Evolutionary conservation across 2,329 filamentous ascomycete genomes (phyloP), one percentile per base, ranked within the genome.

Genomic region (Trichoderma koningii): DNA sequence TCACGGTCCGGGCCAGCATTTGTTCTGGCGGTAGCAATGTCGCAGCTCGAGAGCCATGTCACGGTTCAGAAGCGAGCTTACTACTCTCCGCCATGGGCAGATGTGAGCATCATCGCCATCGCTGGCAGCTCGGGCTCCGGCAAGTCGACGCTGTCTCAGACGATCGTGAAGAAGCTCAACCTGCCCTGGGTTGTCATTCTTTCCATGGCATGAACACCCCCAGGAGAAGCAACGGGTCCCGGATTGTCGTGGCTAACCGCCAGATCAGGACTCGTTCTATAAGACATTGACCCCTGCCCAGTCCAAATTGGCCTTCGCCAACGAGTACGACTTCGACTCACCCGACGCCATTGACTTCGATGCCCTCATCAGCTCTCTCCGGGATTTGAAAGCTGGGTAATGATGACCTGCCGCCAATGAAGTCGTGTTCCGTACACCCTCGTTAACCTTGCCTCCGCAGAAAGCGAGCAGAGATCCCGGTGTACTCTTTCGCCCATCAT

Each of bases 101-200:
- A 98, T 78, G 88, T 97, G 71, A 94, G 91, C 79, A 97, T 99
- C 73, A 97, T 99, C 75, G 95, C 93, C 57, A 90, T 99, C 71
- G 94, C 95, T 69, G 95, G 95, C 44, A 95, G 92, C 78, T 98
- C 94, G 30, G 95, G 95, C 48, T 98, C 94, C 28, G 78, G 94
- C 65, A 99, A 99, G 82, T 97, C 94, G 7, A 97, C 93, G 7
- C 81, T 99, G 62, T 93, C 95, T 38, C 86, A 96, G 75, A 92
- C 94, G 69, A 97, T 99, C 71, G 91, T 98, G 69, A 89, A 86
- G 72, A 89, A 91, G 72, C 81, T 99, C 71, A 97, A 95, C 78
- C 81, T 99, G 69, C 95, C 95, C 64, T 99, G 95, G 94, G 95
- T 99, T 67, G 93, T 97, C 56, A 97, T 99, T 77, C 79, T 99